Evolutionary conservation across 129 eudicot genomes (phyloP).

Genomic region (Silybum marianum): DNA sequence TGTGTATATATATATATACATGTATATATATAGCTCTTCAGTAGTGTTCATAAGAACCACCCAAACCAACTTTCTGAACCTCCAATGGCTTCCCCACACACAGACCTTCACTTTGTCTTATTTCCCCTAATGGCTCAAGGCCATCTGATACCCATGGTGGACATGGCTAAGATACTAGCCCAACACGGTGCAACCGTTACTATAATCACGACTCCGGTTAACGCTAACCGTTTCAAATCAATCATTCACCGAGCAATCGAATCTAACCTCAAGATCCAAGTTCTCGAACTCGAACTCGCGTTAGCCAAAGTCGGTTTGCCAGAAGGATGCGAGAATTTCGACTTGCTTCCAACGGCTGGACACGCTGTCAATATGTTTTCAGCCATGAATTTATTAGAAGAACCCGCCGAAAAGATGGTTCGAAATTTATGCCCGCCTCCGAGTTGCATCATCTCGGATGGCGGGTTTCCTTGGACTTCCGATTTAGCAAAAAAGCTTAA

Average conservation of each 20-base stretch:
- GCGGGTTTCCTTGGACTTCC: slow-evolving; percentile 49
- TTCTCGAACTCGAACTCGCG: slow-evolving; percentile 44
- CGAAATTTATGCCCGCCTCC: slow-evolving; percentile 33
- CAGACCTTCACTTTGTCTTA: slow-evolving; percentile 47
- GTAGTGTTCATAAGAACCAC: background rate
- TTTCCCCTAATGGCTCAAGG: slow-evolving; percentile 60
- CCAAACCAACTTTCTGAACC: background rate
- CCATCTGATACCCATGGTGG: slow-evolving; percentile 53
- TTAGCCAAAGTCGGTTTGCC: slow-evolving; percentile 49
- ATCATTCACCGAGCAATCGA: slow-evolving; percentile 30
- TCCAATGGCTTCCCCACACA: slow-evolving; percentile 20
- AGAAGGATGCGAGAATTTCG: slow-evolving; percentile 50
- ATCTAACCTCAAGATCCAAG: slow-evolving; percentile 37
- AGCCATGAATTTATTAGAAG: slow-evolving; percentile 38
- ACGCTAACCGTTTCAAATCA: slow-evolving; percentile 38
- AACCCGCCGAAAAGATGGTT: slow-evolving; percentile 37
- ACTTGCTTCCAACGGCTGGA: slow-evolving; percentile 34
- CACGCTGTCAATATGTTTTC: slow-evolving; percentile 12
- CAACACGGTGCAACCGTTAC: slow-evolving; percentile 38
- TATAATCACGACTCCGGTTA: slow-evolving; percentile 45
- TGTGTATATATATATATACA: background rate
- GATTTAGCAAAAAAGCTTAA: slow-evolving; percentile 39
- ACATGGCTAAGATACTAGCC: slow-evolving; percentile 49
- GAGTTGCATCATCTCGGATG: slow-evolving; percentile 53
- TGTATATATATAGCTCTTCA: background rate